phyloP scores from a whole-genome alignment of 768 basidiomycete species.

The Porphyrellus cyaneotinctus region DNA sequence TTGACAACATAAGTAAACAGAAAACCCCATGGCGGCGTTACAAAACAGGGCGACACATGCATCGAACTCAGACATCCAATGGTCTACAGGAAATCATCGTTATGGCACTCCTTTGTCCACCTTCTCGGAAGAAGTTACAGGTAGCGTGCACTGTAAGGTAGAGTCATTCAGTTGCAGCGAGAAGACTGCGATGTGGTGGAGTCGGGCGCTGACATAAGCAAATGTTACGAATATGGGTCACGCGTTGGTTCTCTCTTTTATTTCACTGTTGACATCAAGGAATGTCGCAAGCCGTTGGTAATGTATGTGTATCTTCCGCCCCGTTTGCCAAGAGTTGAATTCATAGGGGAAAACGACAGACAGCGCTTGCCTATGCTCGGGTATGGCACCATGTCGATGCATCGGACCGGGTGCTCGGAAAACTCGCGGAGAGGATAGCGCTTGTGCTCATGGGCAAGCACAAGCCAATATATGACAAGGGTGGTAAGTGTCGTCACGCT shows the following conservation, averaged over 20 bases:
- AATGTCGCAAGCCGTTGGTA: slow-evolving; percentile 86
- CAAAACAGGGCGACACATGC: too few species aligned
- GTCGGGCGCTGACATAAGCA: too few species aligned
- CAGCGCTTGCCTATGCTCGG: slow-evolving; percentile 91
- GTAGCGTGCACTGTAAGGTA: too few species aligned
- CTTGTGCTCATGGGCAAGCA: slow-evolving; percentile 98
- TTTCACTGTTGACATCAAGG: background rate
- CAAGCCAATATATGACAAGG: slow-evolving; percentile 94
- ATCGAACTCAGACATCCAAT: too few species aligned
- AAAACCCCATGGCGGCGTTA: too few species aligned
- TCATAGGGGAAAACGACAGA: slow-evolving; percentile 44
- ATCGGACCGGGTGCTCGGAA: slow-evolving; percentile 85
- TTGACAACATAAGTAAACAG: too few species aligned
- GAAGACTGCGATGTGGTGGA: too few species aligned
- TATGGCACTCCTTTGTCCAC: too few species aligned
- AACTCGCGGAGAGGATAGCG: slow-evolving; percentile 91
- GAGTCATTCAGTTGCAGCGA: too few species aligned
- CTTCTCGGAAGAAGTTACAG: too few species aligned
- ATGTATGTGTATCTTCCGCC: slow-evolving; percentile 46
- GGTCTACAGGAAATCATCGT: too few species aligned
- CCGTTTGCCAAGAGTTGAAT: background rate
- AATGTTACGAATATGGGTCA: background rate
- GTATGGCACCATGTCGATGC: slow-evolving; percentile 97
- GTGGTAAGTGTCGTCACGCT: slow-evolving; percentile 48
- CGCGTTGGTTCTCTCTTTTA: background rate